Percentiles rank a stretch among this genome's conserved stretches.
Conservation (phyloP, 805 yeast genomes). For the Saccharomycopsis babjevae region DNA sequence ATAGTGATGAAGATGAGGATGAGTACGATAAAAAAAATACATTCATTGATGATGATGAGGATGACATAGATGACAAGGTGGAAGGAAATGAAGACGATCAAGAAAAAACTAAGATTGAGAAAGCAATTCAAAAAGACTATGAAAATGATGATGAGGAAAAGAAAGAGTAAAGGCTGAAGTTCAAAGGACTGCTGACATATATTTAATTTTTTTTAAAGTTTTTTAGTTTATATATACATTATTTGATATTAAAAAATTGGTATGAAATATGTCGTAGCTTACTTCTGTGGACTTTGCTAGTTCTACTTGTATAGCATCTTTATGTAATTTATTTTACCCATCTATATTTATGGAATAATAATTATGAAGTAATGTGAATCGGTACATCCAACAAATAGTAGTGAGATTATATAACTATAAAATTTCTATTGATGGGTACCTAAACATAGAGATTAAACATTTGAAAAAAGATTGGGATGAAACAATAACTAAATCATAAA, state of each 20-base stretch:
- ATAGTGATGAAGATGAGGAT: conserved; percentile 33
- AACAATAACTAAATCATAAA: not conserved
- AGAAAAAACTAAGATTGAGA: conserved; percentile 23
- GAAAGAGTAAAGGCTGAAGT: not conserved
- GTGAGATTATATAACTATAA: no score
- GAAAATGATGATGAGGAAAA: not conserved
- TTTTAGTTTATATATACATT: not conserved
- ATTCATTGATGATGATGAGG: conserved; percentile 3
- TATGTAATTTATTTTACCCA: no score
- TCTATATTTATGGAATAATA: no score
- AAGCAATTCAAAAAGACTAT: not conserved
- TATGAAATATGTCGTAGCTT: no score
- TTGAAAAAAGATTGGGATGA: not conserved
- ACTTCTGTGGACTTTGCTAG: no score
- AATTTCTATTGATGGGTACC: not conserved
- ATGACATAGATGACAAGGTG: conserved; percentile 19
- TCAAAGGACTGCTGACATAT: no score
- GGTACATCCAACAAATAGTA: no score
- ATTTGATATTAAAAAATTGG: no score
- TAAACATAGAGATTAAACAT: not conserved
- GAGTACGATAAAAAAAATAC: not conserved
- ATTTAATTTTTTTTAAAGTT: no score
- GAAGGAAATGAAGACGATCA: not conserved
- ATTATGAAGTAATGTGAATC: no score
- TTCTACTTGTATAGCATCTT: no score